These are phyloP conservation scores for Pachysandra terminalis DNA, from an alignment of 164 flowering plant species.

Conservation along the genomic window DNA sequence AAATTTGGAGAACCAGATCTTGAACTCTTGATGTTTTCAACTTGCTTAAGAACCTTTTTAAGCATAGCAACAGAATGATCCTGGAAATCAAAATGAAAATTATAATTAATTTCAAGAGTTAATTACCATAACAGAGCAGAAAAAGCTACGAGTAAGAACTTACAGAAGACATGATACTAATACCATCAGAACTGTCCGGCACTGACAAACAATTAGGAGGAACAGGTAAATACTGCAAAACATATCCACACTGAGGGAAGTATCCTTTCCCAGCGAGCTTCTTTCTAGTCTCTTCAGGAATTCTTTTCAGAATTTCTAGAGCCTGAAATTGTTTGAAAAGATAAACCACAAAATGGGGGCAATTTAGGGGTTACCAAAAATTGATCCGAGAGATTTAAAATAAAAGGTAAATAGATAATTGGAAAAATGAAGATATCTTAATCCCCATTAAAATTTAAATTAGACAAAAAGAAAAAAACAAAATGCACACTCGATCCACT, in stretches of 20 bases:
- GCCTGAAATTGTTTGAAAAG: constrained; percentile 40
- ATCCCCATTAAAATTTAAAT: too few relatives aligned
- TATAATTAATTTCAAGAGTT: background rate
- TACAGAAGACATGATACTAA: constrained; percentile 75
- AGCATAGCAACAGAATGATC: constrained; percentile 66
- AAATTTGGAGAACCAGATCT: constrained; percentile 83
- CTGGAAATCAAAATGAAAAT: constrained; percentile 33
- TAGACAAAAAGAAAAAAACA: too few relatives aligned
- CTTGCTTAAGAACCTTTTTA: constrained; percentile 70
- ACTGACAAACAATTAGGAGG: constrained; percentile 96
- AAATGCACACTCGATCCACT: too few relatives aligned
- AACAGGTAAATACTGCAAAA: constrained; percentile 69
- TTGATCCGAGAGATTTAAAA: background rate
- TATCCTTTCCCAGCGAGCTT: constrained; percentile 66
- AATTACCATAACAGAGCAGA: background rate
- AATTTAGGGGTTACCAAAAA: background rate
- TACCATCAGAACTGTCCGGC: constrained; percentile 88
- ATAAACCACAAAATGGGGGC: background rate
- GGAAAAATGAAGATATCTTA: too few relatives aligned
- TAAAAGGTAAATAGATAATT: background rate
- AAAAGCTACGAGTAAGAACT: constrained; percentile 20
- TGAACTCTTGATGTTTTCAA: constrained; percentile 64
- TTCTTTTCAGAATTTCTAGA: constrained; percentile 53
- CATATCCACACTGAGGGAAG: constrained; percentile 76
- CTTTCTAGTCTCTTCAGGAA: constrained; percentile 60